Percentiles rank a stretch among this genome's conserved stretches.
Conservation (phyloP, 2,329 filamentous ascomycete species). For the Nakataea oryzae region DNA sequence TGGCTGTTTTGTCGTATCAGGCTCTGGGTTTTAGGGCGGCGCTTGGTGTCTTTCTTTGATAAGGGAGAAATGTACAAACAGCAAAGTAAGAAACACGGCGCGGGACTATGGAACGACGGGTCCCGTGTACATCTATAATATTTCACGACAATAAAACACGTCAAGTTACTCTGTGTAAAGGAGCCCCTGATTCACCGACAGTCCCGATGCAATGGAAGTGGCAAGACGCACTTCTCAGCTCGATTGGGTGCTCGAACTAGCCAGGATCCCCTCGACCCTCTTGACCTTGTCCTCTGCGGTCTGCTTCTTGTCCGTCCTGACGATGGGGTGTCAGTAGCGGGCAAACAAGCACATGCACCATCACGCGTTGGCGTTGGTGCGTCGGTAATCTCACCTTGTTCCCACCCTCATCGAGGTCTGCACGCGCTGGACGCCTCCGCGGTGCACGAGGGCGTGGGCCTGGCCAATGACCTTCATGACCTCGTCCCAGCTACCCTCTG, state of each 20-base stretch:
- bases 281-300: constrained; percentile 71
- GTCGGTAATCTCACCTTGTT: constrained; percentile 43
- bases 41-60: not conserved
- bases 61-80: too few species aligned
- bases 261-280: constrained; percentile 42
- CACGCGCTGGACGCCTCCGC: constrained; percentile 67
- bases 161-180: too few species aligned
- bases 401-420: constrained; percentile 85
- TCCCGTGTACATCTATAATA: too few species aligned
- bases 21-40: not conserved
- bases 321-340: not conserved
- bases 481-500: constrained; percentile 85
- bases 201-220: too few species aligned
- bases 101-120: too few species aligned
- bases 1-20: too few species aligned
- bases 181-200: too few species aligned
- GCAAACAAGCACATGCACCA: not conserved
- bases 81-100: too few species aligned
- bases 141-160: too few species aligned
- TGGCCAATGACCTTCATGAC: constrained; percentile 82
- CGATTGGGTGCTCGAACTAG: constrained; percentile 4
- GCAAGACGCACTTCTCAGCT: not conserved
- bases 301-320: constrained; percentile 76
- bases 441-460: constrained; percentile 68
- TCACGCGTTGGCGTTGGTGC: not conserved